Base-by-base conservation (phyloP, 768 basidiomycete genomes). In the Candolleomyces aberdarensis region DNA sequence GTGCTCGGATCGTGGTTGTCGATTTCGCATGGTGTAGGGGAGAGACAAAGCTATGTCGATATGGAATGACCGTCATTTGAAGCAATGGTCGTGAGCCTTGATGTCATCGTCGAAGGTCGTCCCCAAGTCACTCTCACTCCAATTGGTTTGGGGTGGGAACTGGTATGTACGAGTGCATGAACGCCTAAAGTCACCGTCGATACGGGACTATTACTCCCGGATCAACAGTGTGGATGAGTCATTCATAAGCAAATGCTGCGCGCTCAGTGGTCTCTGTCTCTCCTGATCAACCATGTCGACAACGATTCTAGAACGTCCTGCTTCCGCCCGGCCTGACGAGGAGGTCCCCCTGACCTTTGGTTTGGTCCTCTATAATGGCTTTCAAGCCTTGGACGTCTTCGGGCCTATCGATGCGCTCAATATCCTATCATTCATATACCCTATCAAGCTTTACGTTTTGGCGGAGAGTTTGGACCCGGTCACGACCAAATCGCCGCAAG, bases 371-470 rank as follows among this genome's bases (percentile, higher is more conserved):
- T 75, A 69, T 66, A 69, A 66, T 7, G 69, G 69, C 31, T 74
- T 72, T 54, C 74, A 76, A 68, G 73, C 75, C 14, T 64, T 75
- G 19, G 74, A 76, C 54, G 68, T 70, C 15, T 76, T 76, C 59
- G 74, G 75, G 6, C 73, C 74, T 4, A 40, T 76, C 41, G 75
- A 76, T 56, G 70, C 70, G 2, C 62, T 76, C 39, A 74, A 75
- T 57, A 61, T 66, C 2, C 66, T 76, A 15, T 70, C 71, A n/a
- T 50, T 63, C 3, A 53, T 57, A 5, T 69, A 70, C 62, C 70
- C 69, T 31, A 62, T 70, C 15, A 63, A 72, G 31, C 72, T 77
- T 36, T 67, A 66, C 40, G 65, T 77, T 40, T 67, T 76, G 49
- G 67, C 74, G 3, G 63, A 66, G 15, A 69, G 74, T 17, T 64